Percentiles rank a stretch among this genome's conserved stretches.
Conservation (phyloP, 1,139 yeast genomes). For the Kluyveromyces marxianus region DNA sequence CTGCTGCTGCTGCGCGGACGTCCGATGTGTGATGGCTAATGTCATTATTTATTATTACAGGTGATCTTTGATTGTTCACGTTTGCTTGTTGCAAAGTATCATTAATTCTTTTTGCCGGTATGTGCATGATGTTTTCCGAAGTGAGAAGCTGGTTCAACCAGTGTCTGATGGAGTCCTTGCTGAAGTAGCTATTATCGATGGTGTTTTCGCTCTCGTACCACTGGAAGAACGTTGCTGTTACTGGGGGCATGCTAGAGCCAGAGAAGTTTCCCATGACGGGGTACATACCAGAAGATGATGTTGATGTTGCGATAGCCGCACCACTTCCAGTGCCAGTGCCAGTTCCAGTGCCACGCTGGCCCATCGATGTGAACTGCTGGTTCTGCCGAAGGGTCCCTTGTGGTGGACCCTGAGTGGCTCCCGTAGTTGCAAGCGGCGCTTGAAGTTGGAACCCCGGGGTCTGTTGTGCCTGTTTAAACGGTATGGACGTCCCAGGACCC, state of each 20-base stretch:
- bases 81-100: neutral
- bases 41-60: neutral
- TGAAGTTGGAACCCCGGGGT: too few species aligned
- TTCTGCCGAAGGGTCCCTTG: too few species aligned
- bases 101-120: neutral
- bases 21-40: neutral
- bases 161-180: constrained; percentile 7
- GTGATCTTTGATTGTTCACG: neutral
- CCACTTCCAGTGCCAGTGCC: too few species aligned
- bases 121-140: neutral
- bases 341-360: too few species aligned
- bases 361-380: too few species aligned
- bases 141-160: constrained; percentile 6
- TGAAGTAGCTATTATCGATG: constrained; percentile 8
- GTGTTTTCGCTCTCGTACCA: constrained; percentile 11
- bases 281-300: neutral
- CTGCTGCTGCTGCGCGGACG: too few species aligned
- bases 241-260: constrained; percentile 11
- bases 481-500: too few species aligned
- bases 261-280: neutral
- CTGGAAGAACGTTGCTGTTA: constrained; percentile 1
- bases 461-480: too few species aligned
- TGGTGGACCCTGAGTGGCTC: too few species aligned
- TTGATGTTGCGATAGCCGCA: neutral
- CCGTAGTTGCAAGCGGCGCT: too few species aligned